Conservation (phyloP, 495 filamentous ascomycete species). For the Annulohypoxylon maeteangense region DNA sequence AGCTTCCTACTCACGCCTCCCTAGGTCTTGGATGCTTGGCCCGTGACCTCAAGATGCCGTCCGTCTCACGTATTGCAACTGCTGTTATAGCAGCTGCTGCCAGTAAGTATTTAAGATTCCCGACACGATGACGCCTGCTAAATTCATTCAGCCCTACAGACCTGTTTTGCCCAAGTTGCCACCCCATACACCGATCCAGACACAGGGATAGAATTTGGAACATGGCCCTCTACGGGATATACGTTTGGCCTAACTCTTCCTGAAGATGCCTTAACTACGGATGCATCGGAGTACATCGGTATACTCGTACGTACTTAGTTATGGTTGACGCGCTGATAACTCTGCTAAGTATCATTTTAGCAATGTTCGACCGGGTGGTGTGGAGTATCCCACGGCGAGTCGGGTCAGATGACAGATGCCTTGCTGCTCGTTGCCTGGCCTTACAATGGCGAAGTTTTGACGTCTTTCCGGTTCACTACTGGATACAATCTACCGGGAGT, state of each 20-base stretch:
- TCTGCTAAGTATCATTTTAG: constrained; percentile 21
- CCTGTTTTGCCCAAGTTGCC: constrained; percentile 43
- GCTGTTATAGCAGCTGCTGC: constrained; percentile 46
- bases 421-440: constrained; percentile 70
- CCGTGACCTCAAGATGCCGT: constrained; percentile 46
- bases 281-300: constrained; percentile 70
- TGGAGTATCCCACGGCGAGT: constrained; percentile 63
- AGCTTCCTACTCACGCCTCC: constrained; percentile 24
- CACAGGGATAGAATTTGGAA: constrained; percentile 58
- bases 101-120: constrained; percentile 29
- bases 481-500: constrained; percentile 67
- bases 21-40: constrained; percentile 46
- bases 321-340: not conserved
- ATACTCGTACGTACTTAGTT: constrained; percentile 57
- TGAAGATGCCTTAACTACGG: constrained; percentile 57
- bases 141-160: constrained; percentile 36
- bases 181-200: constrained; percentile 53
- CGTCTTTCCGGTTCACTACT: constrained; percentile 67
- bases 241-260: constrained; percentile 69
- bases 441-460: constrained; percentile 61
- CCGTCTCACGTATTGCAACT: constrained; percentile 46
- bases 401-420: constrained; percentile 67
- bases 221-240: constrained; percentile 50
- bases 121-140: constrained; percentile 14
- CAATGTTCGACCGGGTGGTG: constrained; percentile 63